Evolutionary conservation across 768 basidiomycete genomes (phyloP).

Genomic region (Tulasnella sp.): DNA sequence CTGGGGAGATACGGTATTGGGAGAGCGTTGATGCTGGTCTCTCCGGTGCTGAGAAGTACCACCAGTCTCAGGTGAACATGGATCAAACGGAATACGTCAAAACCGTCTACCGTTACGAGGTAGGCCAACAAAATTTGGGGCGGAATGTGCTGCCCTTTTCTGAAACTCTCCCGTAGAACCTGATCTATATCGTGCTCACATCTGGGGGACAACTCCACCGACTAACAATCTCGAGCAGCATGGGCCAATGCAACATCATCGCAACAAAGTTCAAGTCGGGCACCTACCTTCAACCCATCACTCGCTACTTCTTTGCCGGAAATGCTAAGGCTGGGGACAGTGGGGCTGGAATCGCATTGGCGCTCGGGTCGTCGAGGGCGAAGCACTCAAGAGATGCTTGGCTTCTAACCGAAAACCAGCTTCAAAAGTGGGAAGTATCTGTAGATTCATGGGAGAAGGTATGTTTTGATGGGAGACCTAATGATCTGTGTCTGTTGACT

Average conservation of each 20-base stretch:
- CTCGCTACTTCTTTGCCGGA: background rate
- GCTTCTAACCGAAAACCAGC: conserved; percentile 9
- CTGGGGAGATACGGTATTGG: conserved; percentile 16
- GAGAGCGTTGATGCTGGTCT: conserved; percentile 10
- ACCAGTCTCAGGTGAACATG: background rate
- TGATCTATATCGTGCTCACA: conserved; percentile 5
- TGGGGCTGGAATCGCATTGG: conserved; percentile 1
- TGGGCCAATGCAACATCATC: conserved; percentile 9
- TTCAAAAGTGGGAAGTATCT: conserved; percentile 15
- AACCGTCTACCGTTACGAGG: conserved; percentile 9
- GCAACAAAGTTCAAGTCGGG: conserved; percentile 3
- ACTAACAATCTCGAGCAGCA: conserved; percentile 5
- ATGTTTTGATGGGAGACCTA: no score
- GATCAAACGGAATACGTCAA: conserved; percentile 2
- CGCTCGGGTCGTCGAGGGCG: background rate
- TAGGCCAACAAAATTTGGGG: background rate
- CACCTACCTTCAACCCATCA: background rate
- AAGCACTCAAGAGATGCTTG: conserved; percentile 6
- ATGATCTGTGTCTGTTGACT: no score
- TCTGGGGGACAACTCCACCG: conserved; percentile 10
- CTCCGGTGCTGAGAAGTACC: conserved; percentile 11
- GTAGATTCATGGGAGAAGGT: conserved; percentile 17
- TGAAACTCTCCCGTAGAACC: background rate
- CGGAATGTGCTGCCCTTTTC: background rate
- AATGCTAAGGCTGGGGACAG: background rate